Evolutionary conservation across 805 yeast genomes (phyloP).

Genomic region (Hanseniaspora hatyaiensis): DNA sequence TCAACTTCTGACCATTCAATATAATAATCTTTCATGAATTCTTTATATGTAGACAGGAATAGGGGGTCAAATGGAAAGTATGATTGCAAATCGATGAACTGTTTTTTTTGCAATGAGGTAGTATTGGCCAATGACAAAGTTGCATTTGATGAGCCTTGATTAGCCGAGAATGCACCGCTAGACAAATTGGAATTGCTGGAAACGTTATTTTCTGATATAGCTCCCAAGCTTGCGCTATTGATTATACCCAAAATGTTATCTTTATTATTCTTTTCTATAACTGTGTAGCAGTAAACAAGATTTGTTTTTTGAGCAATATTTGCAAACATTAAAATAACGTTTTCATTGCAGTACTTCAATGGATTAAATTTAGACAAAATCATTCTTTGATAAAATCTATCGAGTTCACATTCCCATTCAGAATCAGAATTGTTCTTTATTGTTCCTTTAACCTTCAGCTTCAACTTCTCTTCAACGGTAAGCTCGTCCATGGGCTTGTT

Average conservation of each 20-base stretch:
- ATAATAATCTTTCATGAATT: slow-evolving; percentile 43
- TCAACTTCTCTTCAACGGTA: slow-evolving; percentile 19
- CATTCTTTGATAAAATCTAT: slow-evolving; percentile 75
- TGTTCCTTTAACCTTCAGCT: slow-evolving; percentile 10
- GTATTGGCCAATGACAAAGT: slow-evolving; percentile 27
- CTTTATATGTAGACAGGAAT: slow-evolving; percentile 50
- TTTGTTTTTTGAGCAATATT: slow-evolving; percentile 80
- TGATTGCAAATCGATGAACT: slow-evolving; percentile 80
- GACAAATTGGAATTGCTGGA: too few species aligned
- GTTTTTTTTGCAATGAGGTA: slow-evolving; percentile 52
- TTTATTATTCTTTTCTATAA: slow-evolving; percentile 75
- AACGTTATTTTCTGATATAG: background rate
- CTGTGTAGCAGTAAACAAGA: slow-evolving; percentile 84
- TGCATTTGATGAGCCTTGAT: slow-evolving; percentile 19
- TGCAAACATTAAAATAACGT: slow-evolving; percentile 88
- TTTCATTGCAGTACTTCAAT: slow-evolving; percentile 80
- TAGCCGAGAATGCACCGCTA: too few species aligned
- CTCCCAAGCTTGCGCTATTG: slow-evolving; percentile 25
- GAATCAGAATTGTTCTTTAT: slow-evolving; percentile 17
- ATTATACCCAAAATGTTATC: slow-evolving; percentile 36
- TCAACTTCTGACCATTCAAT: slow-evolving; percentile 72
- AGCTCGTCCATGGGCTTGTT: slow-evolving; percentile 17
- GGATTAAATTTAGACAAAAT: slow-evolving; percentile 87
- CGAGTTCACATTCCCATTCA: slow-evolving; percentile 68
- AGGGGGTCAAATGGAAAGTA: slow-evolving; percentile 95